These are phyloP conservation scores for Pseudocercospora cruenta DNA, from an alignment of 2,329 filamentous ascomycete genomes.

Conservation along the genomic window DNA sequence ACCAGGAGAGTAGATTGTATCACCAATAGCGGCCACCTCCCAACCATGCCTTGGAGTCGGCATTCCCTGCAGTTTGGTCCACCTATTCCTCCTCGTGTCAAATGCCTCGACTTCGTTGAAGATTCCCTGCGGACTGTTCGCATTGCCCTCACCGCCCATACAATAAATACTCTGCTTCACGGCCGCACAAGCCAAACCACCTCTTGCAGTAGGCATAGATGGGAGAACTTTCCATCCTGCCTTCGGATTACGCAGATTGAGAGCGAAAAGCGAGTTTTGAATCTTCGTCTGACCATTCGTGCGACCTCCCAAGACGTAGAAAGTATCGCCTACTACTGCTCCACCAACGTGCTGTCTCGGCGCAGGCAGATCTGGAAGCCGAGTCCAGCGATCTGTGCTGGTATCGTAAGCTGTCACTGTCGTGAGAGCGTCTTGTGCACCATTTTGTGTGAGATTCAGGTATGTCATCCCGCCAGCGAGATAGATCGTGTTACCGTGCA, in stretches of 20 bases:
- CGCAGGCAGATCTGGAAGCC: slow-evolving; percentile 11
- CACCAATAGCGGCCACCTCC: slow-evolving; percentile 7
- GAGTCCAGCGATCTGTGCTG: slow-evolving; percentile 2
- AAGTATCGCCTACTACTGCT: slow-evolving; percentile 8
- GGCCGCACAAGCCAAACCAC: slow-evolving; percentile 15
- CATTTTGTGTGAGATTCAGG: neutral
- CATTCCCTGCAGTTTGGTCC: slow-evolving; percentile 6
- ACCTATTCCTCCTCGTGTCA: slow-evolving; percentile 10
- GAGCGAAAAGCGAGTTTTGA: slow-evolving; percentile 11
- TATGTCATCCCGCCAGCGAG: slow-evolving; percentile 18
- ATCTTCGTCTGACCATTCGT: slow-evolving; percentile 14
- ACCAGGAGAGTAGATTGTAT: slow-evolving; percentile 15
- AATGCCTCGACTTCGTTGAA: slow-evolving; percentile 13
- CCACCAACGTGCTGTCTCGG: slow-evolving; percentile 18
- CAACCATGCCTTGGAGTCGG: slow-evolving; percentile 16
- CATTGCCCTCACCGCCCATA: slow-evolving; percentile 17
- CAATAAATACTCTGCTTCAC: slow-evolving; percentile 10
- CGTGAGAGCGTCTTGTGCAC: slow-evolving; percentile 4
- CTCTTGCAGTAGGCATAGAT: slow-evolving; percentile 14
- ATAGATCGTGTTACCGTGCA: slow-evolving; percentile 12
- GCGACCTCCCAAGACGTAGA: slow-evolving; percentile 15
- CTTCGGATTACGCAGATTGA: slow-evolving; percentile 2
- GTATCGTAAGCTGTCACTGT: slow-evolving; percentile 16
- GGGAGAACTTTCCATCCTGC: slow-evolving; percentile 11
- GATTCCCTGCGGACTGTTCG: neutral